These are phyloP conservation scores for Globisporangium rhizosaccharum DNA, from an alignment of 352 stramenopile genomes.

Conservation along the genomic window DNA sequence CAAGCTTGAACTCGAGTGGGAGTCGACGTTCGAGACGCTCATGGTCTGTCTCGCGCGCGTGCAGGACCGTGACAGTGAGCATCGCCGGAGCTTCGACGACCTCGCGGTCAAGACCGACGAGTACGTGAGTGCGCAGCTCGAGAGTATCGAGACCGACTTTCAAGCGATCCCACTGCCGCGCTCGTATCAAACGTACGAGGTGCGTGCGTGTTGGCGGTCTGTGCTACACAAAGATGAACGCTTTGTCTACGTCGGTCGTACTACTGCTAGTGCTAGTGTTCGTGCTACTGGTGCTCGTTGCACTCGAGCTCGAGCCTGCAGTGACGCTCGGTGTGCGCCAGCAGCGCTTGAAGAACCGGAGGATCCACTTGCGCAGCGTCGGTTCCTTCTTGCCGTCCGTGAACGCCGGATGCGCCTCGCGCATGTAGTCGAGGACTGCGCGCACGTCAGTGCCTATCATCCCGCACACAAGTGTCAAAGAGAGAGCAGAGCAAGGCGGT, in stretches of 20 bases:
- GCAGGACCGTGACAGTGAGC: conserved; percentile 54
- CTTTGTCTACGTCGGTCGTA: conserved; percentile 34
- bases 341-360: conserved; percentile 80
- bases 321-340: conserved; percentile 30
- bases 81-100: conserved; percentile 52
- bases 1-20: conserved; percentile 55
- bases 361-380: conserved; percentile 74
- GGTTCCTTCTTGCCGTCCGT: conserved; percentile 78
- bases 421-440: conserved; percentile 64
- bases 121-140: conserved; percentile 28
- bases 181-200: too few species aligned
- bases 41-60: conserved; percentile 51
- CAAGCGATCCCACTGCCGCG: conserved; percentile 21
- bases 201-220: too few species aligned
- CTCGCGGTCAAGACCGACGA: conserved; percentile 43
- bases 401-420: conserved; percentile 54
- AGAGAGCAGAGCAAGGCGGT: background rate
- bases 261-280: conserved; percentile 4
- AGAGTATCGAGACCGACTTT: conserved; percentile 33
- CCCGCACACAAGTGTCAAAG: background rate
- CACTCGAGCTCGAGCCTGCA: conserved; percentile 1
- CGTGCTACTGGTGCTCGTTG: background rate
- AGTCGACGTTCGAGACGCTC: conserved; percentile 57
- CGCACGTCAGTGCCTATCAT: conserved; percentile 55
- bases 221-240: conserved; percentile 51